Conservation (phyloP, 1,139 yeast genomes). For the Yarrowia galli region DNA sequence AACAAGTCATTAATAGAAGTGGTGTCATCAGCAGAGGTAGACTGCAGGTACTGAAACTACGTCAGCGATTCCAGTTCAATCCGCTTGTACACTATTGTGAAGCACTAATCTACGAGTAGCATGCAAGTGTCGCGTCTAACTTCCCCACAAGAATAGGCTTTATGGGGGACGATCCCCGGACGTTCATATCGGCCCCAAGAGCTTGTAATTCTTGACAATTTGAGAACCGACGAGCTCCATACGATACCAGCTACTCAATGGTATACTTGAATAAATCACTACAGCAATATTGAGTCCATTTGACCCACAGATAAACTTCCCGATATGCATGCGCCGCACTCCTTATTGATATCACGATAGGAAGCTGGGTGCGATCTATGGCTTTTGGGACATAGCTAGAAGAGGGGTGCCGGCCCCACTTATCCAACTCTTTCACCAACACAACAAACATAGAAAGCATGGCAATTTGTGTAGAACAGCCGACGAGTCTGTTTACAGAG, state of each 20-base stretch:
- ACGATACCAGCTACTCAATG: not conserved
- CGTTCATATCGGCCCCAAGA: no score
- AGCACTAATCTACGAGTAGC: no score
- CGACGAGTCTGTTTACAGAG: not conserved
- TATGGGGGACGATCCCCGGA: not conserved
- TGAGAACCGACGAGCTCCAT: not conserved
- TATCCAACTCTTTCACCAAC: no score
- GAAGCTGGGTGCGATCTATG: slow-evolving; percentile 24
- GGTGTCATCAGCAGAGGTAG: no score
- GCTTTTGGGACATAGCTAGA: not conserved
- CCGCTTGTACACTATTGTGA: no score
- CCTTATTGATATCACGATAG: slow-evolving; percentile 13
- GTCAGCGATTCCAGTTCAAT: no score
- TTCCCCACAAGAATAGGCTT: slow-evolving; percentile 21
- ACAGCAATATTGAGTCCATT: not conserved
- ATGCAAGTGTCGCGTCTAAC: slow-evolving; percentile 1
- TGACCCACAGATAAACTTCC: no score
- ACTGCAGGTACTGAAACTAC: no score
- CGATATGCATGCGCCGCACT: slow-evolving; percentile 4
- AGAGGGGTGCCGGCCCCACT: no score
- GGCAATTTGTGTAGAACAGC: slow-evolving; percentile 6
- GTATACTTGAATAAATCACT: no score
- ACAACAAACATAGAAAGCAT: not conserved
- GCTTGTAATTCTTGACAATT: no score
- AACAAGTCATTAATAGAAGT: not conserved